Percentiles rank a stretch among this genome's conserved stretches.
Conservation (phyloP, 257 asterid genomes). For the Nicotiana sylvestris region DNA sequence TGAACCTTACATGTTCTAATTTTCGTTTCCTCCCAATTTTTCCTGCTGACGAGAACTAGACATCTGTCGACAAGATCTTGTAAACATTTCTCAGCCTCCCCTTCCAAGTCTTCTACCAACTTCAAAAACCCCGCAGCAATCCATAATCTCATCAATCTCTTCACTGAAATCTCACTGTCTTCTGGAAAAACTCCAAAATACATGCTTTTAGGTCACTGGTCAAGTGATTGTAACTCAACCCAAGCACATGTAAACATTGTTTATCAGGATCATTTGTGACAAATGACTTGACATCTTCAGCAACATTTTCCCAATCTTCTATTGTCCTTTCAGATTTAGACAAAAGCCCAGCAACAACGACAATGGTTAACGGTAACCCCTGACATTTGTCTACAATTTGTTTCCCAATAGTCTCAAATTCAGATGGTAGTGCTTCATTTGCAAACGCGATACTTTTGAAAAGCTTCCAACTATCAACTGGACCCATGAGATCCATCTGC, state of each 20-base stretch:
- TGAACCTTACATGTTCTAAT: constrained; percentile 11
- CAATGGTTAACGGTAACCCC: constrained; percentile 6
- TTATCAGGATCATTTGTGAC: not conserved
- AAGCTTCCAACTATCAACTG: constrained; percentile 12
- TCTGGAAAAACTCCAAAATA: not conserved
- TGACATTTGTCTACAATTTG: constrained; percentile 14
- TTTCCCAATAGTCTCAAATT: not conserved
- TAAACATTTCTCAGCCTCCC: not conserved
- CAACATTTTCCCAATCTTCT: constrained; percentile 4
- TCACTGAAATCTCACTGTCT: too few relatives aligned
- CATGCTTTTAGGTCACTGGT: constrained; percentile 13
- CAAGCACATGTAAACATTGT: not conserved
- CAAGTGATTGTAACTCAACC: constrained; percentile 13
- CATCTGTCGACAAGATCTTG: constrained; percentile 10
- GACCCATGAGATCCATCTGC: not conserved
- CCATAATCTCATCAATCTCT: not conserved
- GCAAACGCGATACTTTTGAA: not conserved
- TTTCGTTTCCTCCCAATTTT: not conserved
- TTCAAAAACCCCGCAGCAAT: constrained; percentile 2
- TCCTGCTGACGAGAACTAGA: constrained; percentile 4
- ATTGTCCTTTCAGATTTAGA: not conserved
- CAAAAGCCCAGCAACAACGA: not conserved
- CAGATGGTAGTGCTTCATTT: not conserved
- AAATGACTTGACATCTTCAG: constrained; percentile 1
- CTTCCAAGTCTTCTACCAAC: not conserved